A percentile compares a stretch with the other conserved stretches of the same genome.
These are phyloP conservation scores for Sistotremastrum suecicum DNA, from an alignment of 768 basidiomycete genomes.

Conservation along the genomic window DNA sequence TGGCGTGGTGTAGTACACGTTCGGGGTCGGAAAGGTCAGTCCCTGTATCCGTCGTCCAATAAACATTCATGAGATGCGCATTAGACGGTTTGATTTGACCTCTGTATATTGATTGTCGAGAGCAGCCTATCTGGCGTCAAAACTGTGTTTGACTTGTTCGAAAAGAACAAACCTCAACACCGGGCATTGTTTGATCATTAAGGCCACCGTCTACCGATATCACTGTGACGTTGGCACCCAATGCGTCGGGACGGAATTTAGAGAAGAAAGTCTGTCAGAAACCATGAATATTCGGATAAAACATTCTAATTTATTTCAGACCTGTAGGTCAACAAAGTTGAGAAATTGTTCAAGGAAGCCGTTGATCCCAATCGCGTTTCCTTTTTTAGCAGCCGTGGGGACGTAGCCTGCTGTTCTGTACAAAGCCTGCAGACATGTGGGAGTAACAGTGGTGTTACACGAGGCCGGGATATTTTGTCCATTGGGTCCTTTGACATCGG, in stretches of 20 bases:
- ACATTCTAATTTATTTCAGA: not conserved
- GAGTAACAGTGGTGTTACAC: slow-evolving; percentile 7
- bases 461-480: slow-evolving; percentile 4
- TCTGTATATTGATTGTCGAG: slow-evolving; percentile 3
- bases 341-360: slow-evolving; percentile 7
- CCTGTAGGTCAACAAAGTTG: slow-evolving; percentile 5
- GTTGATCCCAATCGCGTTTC: slow-evolving; percentile 7
- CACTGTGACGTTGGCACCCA: slow-evolving; percentile 4
- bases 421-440: slow-evolving; percentile 4
- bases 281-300: not conserved
- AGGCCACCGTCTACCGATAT: slow-evolving; percentile 3
- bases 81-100: too few relatives aligned
- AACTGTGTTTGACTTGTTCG: slow-evolving; percentile 1
- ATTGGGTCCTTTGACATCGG: slow-evolving; percentile 1
- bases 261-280: slow-evolving; percentile 5
- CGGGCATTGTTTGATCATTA: slow-evolving; percentile 4
- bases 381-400: slow-evolving; percentile 1
- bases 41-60: slow-evolving; percentile 1
- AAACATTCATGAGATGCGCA: not conserved
- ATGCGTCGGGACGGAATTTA: slow-evolving; percentile 6
- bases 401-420: slow-evolving; percentile 5
- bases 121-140: slow-evolving; percentile 2
- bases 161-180: not conserved
- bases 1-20: slow-evolving; percentile 8
- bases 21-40: slow-evolving; percentile 10